Percentiles rank a stretch among this genome's conserved stretches.
Conservation (phyloP, 371 early-diverging fungal genomes). For the Chytridium lagenaria region DNA sequence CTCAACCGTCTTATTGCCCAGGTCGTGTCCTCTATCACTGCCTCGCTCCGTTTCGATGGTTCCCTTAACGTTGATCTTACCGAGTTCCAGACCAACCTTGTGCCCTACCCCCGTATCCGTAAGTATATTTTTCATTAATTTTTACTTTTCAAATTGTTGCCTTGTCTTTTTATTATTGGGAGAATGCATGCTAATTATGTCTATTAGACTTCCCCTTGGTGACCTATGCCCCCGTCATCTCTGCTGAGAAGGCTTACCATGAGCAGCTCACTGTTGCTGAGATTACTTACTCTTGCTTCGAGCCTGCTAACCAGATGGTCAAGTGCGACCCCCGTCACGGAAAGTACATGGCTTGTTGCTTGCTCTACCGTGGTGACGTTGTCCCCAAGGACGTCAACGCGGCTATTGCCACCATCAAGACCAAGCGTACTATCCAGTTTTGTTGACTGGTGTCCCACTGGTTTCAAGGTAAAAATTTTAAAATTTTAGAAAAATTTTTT, state of each 20-base stretch:
- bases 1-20: constrained; percentile 99
- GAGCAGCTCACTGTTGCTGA: constrained; percentile 90
- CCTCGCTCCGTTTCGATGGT: constrained; percentile 98
- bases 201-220: constrained; percentile 90
- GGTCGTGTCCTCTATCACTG: constrained; percentile 99
- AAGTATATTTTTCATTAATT: constrained; percentile 10
- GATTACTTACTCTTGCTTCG: constrained; percentile 94
- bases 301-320: constrained; percentile 96
- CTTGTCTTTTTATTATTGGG: not conserved
- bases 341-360: constrained; percentile 97
- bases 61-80: constrained; percentile 95
- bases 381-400: constrained; percentile 88
- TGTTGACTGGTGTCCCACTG: constrained; percentile 99
- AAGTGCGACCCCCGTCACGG: constrained; percentile 95
- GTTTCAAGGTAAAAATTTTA: too few species aligned
- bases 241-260: constrained; percentile 89
- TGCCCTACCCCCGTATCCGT: constrained; percentile 95
- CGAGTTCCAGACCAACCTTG: constrained; percentile 98
- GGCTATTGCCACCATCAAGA: constrained; percentile 87
- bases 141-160: constrained; percentile 2
- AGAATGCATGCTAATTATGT: too few species aligned
- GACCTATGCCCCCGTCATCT: constrained; percentile 93
- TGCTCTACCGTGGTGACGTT: constrained; percentile 94
- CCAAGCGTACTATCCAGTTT: constrained; percentile 92
- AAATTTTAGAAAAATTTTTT: too few species aligned